Percentiles rank a stretch among this genome's conserved stretches.
These are phyloP conservation scores for Ceratobasidium sp. DNA, from an alignment of 1,284 basidiomycete species.

Conservation along the genomic window DNA sequence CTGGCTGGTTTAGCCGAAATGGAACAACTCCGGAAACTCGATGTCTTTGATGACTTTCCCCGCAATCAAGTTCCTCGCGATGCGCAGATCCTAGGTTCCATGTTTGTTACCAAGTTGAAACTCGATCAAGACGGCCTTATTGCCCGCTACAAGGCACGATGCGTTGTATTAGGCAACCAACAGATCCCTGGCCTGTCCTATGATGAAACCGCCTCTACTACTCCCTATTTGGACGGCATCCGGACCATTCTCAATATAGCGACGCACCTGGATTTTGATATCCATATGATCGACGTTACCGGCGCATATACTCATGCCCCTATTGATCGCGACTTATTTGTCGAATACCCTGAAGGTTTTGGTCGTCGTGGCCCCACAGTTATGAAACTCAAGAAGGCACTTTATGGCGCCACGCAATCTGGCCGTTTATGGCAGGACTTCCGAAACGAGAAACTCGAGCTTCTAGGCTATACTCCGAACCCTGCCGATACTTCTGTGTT, in stretches of 20 bases:
- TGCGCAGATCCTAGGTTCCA: background rate
- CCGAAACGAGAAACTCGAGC: background rate
- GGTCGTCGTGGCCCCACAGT: slow-evolving; percentile 1
- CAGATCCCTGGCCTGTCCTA: slow-evolving; percentile 1
- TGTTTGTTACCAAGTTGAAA: slow-evolving; percentile 13
- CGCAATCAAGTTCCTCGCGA: background rate
- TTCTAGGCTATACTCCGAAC: background rate
- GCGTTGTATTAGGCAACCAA: background rate
- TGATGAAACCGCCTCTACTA: background rate
- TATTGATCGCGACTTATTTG: background rate
- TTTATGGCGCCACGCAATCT: slow-evolving; percentile 7
- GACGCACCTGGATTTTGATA: background rate
- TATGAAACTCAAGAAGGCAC: slow-evolving; percentile 16
- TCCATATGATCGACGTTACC: no score
- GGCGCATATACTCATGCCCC: slow-evolving; percentile 28
- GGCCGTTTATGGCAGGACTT: background rate
- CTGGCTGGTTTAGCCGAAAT: background rate
- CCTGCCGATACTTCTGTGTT: background rate
- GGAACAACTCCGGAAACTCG: background rate
- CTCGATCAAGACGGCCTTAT: background rate
- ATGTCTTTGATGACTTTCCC: slow-evolving; percentile 6
- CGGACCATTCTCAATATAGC: background rate
- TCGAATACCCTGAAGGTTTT: slow-evolving; percentile 29
- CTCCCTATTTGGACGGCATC: background rate
- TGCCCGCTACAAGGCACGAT: background rate